A percentile compares a stretch with the other conserved stretches of the same genome.
Evolutionary conservation across 768 basidiomycete genomes (phyloP).

Genomic region (Trametes elegans): DNA sequence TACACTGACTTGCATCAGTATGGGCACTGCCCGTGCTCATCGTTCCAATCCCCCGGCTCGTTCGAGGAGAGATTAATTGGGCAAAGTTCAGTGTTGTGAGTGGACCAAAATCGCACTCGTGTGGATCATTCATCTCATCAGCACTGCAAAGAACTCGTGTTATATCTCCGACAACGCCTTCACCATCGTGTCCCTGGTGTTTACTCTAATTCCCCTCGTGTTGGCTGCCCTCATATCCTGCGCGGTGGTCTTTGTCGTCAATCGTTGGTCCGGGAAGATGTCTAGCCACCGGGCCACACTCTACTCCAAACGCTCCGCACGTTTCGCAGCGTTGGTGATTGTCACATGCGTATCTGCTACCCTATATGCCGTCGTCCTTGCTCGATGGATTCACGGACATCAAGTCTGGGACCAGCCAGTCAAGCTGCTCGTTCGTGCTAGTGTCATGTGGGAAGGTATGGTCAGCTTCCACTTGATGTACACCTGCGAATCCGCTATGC

Average conservation of each 20-base stretch:
- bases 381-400: conserved; percentile 15
- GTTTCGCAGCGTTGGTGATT: conserved; percentile 19
- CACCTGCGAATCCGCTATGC: too few relatives aligned
- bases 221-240: conserved; percentile 15
- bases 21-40: conserved; percentile 24
- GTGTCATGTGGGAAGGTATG: conserved; percentile 26
- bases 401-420: neutral
- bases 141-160: conserved; percentile 15
- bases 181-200: conserved; percentile 18
- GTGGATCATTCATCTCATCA: neutral
- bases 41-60: conserved; percentile 9
- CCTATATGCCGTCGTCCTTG: conserved; percentile 20
- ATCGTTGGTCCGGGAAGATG: conserved; percentile 13
- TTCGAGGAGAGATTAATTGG: neutral
- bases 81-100: conserved; percentile 8
- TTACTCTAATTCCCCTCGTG: conserved; percentile 18
- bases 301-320: conserved; percentile 14
- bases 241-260: conserved; percentile 11
- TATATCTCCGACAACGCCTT: conserved; percentile 15
- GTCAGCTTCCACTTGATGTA: neutral
- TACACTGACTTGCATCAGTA: neutral
- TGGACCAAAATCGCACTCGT: neutral
- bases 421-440: neutral
- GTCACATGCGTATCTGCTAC: conserved; percentile 21
- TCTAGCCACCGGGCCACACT: conserved; percentile 1